Percentiles rank a stretch among this genome's conserved stretches.
Evolutionary conservation across 805 yeast species (phyloP).

Genomic region (Groenewaldozyma salmanticensis): DNA sequence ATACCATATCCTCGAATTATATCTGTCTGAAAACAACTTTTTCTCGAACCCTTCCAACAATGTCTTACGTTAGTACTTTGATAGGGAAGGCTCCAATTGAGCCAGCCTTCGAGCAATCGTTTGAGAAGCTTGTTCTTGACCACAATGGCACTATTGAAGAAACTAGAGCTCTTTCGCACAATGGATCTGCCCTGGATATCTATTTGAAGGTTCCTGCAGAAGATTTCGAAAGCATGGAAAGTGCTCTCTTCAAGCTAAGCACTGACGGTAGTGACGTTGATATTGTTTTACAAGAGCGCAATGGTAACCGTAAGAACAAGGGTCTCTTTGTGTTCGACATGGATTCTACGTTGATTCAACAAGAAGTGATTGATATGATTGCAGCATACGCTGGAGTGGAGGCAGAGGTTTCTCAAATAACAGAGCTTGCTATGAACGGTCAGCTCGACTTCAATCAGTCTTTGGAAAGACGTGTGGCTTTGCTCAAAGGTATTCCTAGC

Average conservation of each 20-base stretch:
- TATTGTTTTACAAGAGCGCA: constrained; percentile 32
- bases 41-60: too few species aligned
- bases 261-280: constrained; percentile 28
- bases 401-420: constrained; percentile 74
- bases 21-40: too few species aligned
- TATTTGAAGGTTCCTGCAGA: constrained; percentile 16
- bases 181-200: constrained; percentile 30
- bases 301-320: constrained; percentile 28
- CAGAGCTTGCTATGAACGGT: constrained; percentile 95
- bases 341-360: constrained; percentile 95
- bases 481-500: constrained; percentile 76
- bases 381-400: constrained; percentile 93
- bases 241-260: constrained; percentile 19
- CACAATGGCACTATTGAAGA: background rate
- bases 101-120: background rate
- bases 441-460: constrained; percentile 86
- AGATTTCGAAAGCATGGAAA: constrained; percentile 12
- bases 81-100: background rate
- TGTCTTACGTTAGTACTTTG: background rate
- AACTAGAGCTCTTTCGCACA: background rate
- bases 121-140: background rate
- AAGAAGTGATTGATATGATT: constrained; percentile 92
- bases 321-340: constrained; percentile 83
- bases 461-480: constrained; percentile 57
- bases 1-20: too few species aligned